Base-by-base conservation (phyloP, 148 eudicot species). In the Rhododendron kiyosumense region DNA sequence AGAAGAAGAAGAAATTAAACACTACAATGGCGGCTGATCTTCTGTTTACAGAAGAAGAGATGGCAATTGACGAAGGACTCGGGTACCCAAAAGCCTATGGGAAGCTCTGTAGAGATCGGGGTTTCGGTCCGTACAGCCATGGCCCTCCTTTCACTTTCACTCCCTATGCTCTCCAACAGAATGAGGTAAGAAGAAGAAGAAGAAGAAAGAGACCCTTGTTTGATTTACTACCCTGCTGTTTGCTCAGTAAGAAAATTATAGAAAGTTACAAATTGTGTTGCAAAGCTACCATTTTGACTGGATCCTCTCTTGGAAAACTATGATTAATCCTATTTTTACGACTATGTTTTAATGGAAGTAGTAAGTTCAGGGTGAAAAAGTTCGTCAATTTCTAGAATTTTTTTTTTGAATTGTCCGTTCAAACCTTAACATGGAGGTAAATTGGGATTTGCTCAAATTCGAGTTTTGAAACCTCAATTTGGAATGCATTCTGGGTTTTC, bases 51-150 rank as follows among this genome's bases (percentile, higher is more conserved):
- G 91, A 93, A 20, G 96, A 93, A 20, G 98, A 97, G 80, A 89
- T 95, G 90, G 89, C 41, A 14, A 89, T 95, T 30, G 96, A 97
- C 83, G 86, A 89, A 85, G 93, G 88, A 5, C 92, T 97, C n/a
- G 99, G 99, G 71, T 93, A 94, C 88, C 99, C 99, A 0, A 97
- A 87, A 90, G 94, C 98, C 45, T 97, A 90, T 75, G 93, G 94
- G 2, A 95, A 94, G 93, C 88, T 97, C 67, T 95, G 98, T 63
- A 93, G 92, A 54, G 99, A 95, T 84, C 88, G 91, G 84, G 90
- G 89, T 52, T 45, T 94, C n/a, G 82, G 93, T 84, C 94, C 98
- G 67, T 95, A 90, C 88, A 88, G 86, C 84, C 86, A 90, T 84
- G 95, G 94, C 86, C 99, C 99, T 78, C 98, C 99, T 85, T 91